Evolutionary conservation across 345 rosid genomes (phyloP).

Genomic region (Salix caprea): DNA sequence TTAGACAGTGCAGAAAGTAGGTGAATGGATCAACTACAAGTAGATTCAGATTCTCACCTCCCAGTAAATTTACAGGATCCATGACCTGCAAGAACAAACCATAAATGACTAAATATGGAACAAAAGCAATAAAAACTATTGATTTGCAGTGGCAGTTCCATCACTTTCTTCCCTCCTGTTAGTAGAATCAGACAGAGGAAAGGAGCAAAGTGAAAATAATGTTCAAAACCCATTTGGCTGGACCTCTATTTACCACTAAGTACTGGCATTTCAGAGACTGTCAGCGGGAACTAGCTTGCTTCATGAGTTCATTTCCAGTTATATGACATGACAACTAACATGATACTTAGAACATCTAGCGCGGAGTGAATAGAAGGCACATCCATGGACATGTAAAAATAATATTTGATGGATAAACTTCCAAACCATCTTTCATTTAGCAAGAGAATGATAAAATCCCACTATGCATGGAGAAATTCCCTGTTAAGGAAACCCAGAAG

Average conservation of each 20-base stretch:
- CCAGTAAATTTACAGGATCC: constrained; percentile 66
- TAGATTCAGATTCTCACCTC: constrained; percentile 48
- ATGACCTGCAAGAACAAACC: constrained; percentile 50
- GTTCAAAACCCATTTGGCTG: background rate
- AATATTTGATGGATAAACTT: background rate
- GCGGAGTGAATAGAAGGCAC: background rate
- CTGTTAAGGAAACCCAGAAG: background rate
- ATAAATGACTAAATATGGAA: constrained; percentile 1
- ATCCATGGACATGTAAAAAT: background rate
- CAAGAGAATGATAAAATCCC: background rate
- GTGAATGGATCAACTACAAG: background rate
- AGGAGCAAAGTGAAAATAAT: background rate
- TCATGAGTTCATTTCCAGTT: background rate
- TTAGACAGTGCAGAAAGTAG: background rate
- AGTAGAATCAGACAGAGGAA: background rate
- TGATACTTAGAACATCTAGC: background rate
- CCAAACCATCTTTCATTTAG: background rate
- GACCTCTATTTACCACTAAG: background rate
- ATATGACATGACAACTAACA: background rate
- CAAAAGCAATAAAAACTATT: background rate
- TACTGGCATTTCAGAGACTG: background rate
- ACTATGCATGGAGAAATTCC: background rate
- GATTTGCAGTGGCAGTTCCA: background rate
- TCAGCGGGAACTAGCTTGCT: background rate
- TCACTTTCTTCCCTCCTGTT: background rate